phyloP scores from a whole-genome alignment of 2,329 filamentous ascomycete species.

The Exophiala sp. region DNA sequence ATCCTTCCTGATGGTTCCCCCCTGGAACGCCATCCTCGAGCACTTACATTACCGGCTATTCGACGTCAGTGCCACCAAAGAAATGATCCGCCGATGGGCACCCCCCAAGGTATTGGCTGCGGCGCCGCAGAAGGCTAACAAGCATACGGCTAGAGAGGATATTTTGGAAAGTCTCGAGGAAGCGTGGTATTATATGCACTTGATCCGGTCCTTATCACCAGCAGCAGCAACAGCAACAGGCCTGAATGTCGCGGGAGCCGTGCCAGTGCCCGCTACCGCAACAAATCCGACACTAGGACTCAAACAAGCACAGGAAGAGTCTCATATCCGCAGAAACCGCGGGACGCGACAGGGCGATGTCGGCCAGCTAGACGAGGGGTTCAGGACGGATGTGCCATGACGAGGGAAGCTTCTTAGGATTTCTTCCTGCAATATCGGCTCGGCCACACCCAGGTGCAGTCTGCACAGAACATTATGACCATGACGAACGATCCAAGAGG shows the following conservation, averaged over 20 bases:
- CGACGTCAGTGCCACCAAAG: conserved; percentile 89
- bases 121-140: conserved; percentile 68
- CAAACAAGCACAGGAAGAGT: conserved; percentile 8
- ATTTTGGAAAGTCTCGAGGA: conserved; percentile 95
- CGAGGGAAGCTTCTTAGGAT: background rate
- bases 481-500: too few relatives aligned
- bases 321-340: background rate
- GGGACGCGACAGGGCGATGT: background rate
- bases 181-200: conserved; percentile 73
- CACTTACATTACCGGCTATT: conserved; percentile 86
- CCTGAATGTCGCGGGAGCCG: background rate
- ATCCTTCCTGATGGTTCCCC: conserved; percentile 70
- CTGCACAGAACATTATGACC: too few relatives aligned
- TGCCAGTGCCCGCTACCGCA: background rate
- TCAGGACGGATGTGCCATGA: conserved; percentile 13
- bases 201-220: conserved; percentile 35
- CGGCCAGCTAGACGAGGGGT: conserved; percentile 1
- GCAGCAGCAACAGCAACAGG: too few relatives aligned
- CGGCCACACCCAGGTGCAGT: too few relatives aligned
- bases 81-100: conserved; percentile 81
- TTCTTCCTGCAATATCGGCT: background rate
- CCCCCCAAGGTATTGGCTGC: conserved; percentile 56
- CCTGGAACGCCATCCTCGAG: conserved; percentile 69
- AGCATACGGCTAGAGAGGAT: conserved; percentile 82
- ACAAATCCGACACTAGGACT: background rate